Base-by-base conservation (phyloP, 1,284 basidiomycete species). In the Tetrapyrgos nigripes region DNA sequence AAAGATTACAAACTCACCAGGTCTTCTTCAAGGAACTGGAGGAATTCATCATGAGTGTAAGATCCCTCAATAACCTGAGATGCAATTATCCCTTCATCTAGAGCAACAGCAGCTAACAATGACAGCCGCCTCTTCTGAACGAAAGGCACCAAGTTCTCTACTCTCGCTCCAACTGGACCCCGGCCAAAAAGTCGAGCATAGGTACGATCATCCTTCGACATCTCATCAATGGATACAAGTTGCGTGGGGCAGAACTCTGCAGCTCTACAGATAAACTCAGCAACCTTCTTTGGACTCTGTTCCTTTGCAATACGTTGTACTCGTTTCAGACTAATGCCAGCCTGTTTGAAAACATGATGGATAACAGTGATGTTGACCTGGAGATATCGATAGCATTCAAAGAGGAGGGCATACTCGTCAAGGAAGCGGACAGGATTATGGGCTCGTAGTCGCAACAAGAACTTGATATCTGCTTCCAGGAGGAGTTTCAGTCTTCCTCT, bases 61-160 rank as follows among this genome's bases (percentile, higher is more conserved):
- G 67, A 70, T 0, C 68, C 66, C 19, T 68, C 62, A 6, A 71
- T 53, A 17, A 73, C 63, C 5, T 68, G 50, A 19, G 69, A 66
- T 2, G 67, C 55, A 10, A 70, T 50, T n/a, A 72, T 66, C 0
- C 68, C 68, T n/a, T n/a, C n/a, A 61, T 72, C 67, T 4, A n/a
- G n/a, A n/a, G n/a, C n/a, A n/a, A n/a, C n/a, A n/a, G n/a, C n/a
- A n/a, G n/a, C n/a, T n/a, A n/a, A 71, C 11, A 49, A 26, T 17
- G 47, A 49, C n/a, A n/a, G n/a, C n/a, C n/a, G n/a, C n/a, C n/a
- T n/a, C n/a, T n/a, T n/a, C n/a, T n/a, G n/a, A n/a, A n/a, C n/a
- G n/a, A n/a, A n/a, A n/a, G n/a, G n/a, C n/a, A n/a, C n/a, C n/a
- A n/a, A n/a, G n/a, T n/a, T n/a, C n/a, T n/a, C n/a, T n/a, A n/a